These are phyloP conservation scores for Ogataea zsoltii DNA, from an alignment of 805 yeast genomes.

Conservation along the genomic window DNA sequence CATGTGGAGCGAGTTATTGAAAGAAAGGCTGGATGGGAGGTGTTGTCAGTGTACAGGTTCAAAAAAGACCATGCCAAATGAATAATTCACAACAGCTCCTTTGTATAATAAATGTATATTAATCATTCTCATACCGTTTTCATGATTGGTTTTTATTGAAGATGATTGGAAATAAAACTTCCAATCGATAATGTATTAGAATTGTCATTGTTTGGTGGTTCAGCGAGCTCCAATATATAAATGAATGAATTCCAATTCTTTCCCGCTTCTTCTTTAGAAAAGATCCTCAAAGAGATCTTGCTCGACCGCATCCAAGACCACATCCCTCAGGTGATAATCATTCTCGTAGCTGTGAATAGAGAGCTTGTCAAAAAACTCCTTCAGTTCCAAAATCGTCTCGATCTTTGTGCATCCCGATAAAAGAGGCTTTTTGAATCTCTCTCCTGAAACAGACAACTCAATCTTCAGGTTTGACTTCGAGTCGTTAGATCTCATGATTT, in stretches of 20 bases:
- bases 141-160: no score
- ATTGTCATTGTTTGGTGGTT: no score
- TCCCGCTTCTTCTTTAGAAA: no score
- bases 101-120: slow-evolving; percentile 3
- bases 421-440: slow-evolving; percentile 41
- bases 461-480: slow-evolving; percentile 22
- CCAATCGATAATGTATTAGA: no score
- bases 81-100: no score
- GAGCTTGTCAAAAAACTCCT: slow-evolving; percentile 64
- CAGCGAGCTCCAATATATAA: no score
- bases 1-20: slow-evolving; percentile 48
- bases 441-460: slow-evolving; percentile 7
- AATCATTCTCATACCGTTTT: background rate
- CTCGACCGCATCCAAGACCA: slow-evolving; percentile 49
- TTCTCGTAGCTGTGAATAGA: slow-evolving; percentile 67
- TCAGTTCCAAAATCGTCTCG: slow-evolving; percentile 46
- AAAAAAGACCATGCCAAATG: no score
- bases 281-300: slow-evolving; percentile 63
- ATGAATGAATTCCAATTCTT: no score
- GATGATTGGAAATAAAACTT: no score
- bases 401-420: slow-evolving; percentile 44
- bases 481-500: slow-evolving; percentile 22
- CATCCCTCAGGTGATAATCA: slow-evolving; percentile 50
- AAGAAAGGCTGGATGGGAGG: slow-evolving; percentile 96
- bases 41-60: slow-evolving; percentile 72